Base-by-base conservation (phyloP, 2,329 filamentous ascomycete genomes). In the Cladobotryum protrusum region DNA sequence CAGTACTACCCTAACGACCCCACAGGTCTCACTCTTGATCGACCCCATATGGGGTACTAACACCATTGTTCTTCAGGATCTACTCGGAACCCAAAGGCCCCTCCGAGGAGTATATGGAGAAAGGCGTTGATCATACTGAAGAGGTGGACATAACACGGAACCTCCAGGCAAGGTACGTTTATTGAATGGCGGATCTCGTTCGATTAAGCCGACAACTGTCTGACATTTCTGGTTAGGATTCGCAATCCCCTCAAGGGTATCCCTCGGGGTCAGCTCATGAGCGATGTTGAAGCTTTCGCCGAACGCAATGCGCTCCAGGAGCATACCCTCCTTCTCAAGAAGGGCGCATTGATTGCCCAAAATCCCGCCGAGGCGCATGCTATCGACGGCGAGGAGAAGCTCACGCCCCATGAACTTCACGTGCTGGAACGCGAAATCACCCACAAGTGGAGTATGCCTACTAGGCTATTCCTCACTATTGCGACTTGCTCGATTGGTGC, bases 361-460 rank as follows among this genome's bases (percentile, higher is more conserved):
- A 79, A 83, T 56, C 85, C 85, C 0, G 61, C 67, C 19, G 68
- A 72, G 19, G 83, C 64, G 58, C 79, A 83, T 47, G 64, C 71
- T 34, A 73, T 89, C 43, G 64, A 66, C 20, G 76, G 77, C 54
- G 69, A 77, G 41, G 67, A 77, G 46, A 77, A 77, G 29, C 73
- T 90, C 7, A 67, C 72, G 43, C 72, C 80, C 12, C 71, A 72
- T 0, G 83, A 85, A 60, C 74, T 81, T 47, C 64, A 70, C n/a
- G 71, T 72, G 14, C 73, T 92, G 14, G 69, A 72, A 40, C 72
- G 79, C 39, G 85, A 88, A 63, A 67, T 74, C 40, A 71, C 76
- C 5, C 83, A 88, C 72, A 82, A 81, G 58, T 88, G 85, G 81
- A 73, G 75, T 50, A 77, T 84, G 52, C 82, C 85, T 0, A 67